phyloP scores from a whole-genome alignment of 306 rosid species.

The Trichosanthes cucumerina region DNA sequence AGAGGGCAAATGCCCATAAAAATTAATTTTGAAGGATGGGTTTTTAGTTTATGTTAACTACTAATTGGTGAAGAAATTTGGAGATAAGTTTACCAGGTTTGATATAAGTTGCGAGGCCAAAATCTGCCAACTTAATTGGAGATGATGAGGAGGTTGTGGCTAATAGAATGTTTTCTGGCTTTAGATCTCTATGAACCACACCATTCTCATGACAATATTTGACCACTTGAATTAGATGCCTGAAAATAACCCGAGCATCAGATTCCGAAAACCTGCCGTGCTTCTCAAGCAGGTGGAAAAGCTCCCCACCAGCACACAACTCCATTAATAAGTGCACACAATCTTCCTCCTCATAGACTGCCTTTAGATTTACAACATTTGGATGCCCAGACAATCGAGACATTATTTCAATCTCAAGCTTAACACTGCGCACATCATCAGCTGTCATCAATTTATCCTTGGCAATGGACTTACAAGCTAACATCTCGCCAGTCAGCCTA shows the following conservation, averaged over 20 bases:
- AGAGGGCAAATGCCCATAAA: conserved; percentile 13
- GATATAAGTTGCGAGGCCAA: conserved; percentile 74
- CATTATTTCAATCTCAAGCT: conserved; percentile 69
- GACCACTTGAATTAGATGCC: conserved; percentile 62
- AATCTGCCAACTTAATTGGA: conserved; percentile 65
- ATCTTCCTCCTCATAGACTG: conserved; percentile 60
- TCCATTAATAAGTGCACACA: conserved; percentile 72
- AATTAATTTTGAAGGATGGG: neutral
- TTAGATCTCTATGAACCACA: conserved; percentile 59
- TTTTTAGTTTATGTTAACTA: neutral
- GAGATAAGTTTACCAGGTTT: conserved; percentile 39
- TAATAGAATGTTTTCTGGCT: conserved; percentile 65
- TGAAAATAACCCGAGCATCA: conserved; percentile 50
- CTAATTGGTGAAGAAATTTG: neutral
- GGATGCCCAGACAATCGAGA: conserved; percentile 61
- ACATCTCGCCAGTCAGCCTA: conserved; percentile 51
- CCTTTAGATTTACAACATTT: conserved; percentile 67
- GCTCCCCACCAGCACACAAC: conserved; percentile 75
- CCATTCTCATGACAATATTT: conserved; percentile 69
- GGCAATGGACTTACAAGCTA: conserved; percentile 68
- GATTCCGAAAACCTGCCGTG: conserved; percentile 50
- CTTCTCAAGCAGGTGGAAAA: conserved; percentile 58
- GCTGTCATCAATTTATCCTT: conserved; percentile 54
- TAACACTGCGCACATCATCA: conserved; percentile 55
- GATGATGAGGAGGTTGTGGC: conserved; percentile 52